phyloP scores from a whole-genome alignment of 495 filamentous ascomycete species.

The Clohesyomyces aquaticus region DNA sequence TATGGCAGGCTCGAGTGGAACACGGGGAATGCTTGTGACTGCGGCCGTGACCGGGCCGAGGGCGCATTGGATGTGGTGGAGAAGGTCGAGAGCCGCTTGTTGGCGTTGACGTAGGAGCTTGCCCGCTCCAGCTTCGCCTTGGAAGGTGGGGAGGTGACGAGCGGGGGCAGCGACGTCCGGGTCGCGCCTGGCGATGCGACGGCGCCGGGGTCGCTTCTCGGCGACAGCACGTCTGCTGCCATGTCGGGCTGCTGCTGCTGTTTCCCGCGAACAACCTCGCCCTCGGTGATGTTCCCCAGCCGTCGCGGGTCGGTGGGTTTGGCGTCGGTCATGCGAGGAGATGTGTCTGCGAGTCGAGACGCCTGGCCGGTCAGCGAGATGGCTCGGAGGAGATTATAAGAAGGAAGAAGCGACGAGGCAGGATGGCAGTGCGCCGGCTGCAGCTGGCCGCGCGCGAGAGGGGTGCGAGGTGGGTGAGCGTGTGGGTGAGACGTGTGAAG shows the following conservation, averaged over 20 bases:
- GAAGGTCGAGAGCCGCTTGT: constrained; percentile 59
- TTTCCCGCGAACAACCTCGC: constrained; percentile 28
- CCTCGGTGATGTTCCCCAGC: constrained; percentile 33
- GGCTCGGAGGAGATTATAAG: not conserved
- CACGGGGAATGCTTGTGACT: constrained; percentile 75
- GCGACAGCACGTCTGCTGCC: constrained; percentile 40
- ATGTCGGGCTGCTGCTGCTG: constrained; percentile 33
- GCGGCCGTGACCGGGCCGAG: constrained; percentile 66
- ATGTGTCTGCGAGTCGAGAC: not conserved
- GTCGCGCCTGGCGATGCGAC: constrained; percentile 54
- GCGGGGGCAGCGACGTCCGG: constrained; percentile 62
- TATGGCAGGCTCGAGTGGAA: constrained; percentile 91
- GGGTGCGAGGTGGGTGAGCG: not conserved
- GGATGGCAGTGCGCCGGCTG: not conserved
- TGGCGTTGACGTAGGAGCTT: constrained; percentile 38
- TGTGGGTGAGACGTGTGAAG: constrained; percentile 4
- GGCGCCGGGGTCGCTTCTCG: constrained; percentile 52
- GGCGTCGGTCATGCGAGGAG: constrained; percentile 36
- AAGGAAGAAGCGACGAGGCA: constrained; percentile 8
- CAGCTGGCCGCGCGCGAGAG: constrained; percentile 1
- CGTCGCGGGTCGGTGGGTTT: constrained; percentile 19
- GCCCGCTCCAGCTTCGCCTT: constrained; percentile 66
- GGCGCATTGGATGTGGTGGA: constrained; percentile 61
- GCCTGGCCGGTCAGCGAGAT: constrained; percentile 23
- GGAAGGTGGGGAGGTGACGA: constrained; percentile 63